Evolutionary conservation across 192 early-diverging fungal genomes (phyloP), one percentile per base, ranked within the genome.

Genomic region (Phycomyces blakesleeanus): DNA sequence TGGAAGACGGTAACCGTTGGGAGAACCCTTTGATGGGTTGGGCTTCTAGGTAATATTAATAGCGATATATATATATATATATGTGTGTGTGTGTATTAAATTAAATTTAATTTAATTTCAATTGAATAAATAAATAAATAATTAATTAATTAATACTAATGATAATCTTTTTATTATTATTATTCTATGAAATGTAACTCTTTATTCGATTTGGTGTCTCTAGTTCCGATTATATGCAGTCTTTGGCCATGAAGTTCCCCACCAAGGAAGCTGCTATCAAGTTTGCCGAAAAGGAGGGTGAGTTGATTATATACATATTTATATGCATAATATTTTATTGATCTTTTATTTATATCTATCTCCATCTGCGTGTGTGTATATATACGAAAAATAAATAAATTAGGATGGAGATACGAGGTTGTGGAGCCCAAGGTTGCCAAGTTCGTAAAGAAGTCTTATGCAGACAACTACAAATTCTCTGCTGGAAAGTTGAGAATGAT

Each of bases 11-110:
- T 61, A 89, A 88, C 68, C 86, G 90, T 51, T 98, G 94, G 92
- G 87, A 91, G 59, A 98, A 98, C 76, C 87, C 83, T 49, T 65
- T 97, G 52, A 97, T 98, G 84, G 94, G 96, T 22, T 98, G 96
- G 96, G 80, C 86, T 40, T 83, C 77, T 63, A 89, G 86, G 87
- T 90, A 81, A 69, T 64, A n/a, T n/a, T n/a, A n/a, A n/a, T n/a
- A n/a, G n/a, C n/a, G n/a, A n/a, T n/a, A n/a, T n/a, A n/a, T n/a
- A n/a, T n/a, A n/a, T n/a, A n/a, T n/a, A n/a, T n/a, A n/a, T n/a
- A n/a, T n/a, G n/a, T n/a, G n/a, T n/a, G n/a, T n/a, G n/a, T n/a
- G n/a, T n/a, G n/a, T n/a, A n/a, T n/a, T n/a, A n/a, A n/a, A n/a
- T n/a, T n/a, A n/a, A n/a, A n/a, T n/a, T n/a, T n/a, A n/a, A n/a